Evolutionary conservation across 2,329 filamentous ascomycete species (phyloP).

Genomic region (Cryphonectria naterciae): DNA sequence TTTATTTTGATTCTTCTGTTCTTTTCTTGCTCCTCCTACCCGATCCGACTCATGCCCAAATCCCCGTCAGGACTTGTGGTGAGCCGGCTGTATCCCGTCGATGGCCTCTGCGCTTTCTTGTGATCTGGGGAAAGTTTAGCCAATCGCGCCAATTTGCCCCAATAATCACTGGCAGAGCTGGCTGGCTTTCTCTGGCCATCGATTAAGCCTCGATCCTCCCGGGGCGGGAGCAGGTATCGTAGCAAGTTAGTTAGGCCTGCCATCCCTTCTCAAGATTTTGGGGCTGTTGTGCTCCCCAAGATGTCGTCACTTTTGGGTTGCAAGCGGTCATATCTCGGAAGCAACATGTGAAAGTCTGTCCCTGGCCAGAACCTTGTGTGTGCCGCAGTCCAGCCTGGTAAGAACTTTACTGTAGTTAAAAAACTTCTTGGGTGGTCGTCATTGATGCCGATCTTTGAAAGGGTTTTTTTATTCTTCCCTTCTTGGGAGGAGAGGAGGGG

Average conservation of each 20-base stretch:
- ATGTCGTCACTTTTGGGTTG: background rate
- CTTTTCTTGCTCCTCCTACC: background rate
- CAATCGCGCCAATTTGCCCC: background rate
- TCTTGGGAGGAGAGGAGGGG: background rate
- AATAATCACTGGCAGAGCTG: background rate
- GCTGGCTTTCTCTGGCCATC: background rate
- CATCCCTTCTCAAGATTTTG: background rate
- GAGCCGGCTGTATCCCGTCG: background rate
- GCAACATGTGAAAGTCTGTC: slow-evolving; percentile 22
- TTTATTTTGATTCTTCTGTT: background rate
- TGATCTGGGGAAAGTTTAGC: background rate
- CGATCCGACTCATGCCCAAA: background rate
- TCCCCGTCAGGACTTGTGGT: background rate
- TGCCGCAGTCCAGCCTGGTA: background rate
- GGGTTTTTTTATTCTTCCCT: background rate
- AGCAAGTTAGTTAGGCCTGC: background rate
- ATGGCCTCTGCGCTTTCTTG: background rate
- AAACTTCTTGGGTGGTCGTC: background rate
- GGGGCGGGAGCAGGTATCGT: background rate
- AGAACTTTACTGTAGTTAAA: background rate
- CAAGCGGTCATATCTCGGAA: slow-evolving; percentile 3
- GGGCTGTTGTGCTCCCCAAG: background rate
- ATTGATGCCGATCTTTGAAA: background rate
- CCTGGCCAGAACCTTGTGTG: slow-evolving; percentile 7
- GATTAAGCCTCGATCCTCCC: background rate